Percentiles rank a stretch among this genome's conserved stretches.
Conservation (phyloP, 257 asterid genomes). For the Solanum pennellii region DNA sequence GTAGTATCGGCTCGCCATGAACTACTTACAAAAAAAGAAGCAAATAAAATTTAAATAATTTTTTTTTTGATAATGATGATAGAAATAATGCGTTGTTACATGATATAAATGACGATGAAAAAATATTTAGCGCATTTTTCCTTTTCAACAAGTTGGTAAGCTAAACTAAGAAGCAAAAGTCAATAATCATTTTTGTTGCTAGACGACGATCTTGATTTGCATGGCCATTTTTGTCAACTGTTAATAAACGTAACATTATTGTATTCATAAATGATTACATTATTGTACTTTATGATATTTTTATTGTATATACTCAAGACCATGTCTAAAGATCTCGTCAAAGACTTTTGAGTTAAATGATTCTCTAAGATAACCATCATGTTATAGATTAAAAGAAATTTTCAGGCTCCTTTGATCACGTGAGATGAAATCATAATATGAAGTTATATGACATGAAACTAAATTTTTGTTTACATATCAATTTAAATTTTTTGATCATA, state of each 20-base stretch:
- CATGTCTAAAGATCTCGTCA: not conserved
- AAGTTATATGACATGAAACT: too few species aligned
- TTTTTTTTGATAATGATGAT: too few species aligned
- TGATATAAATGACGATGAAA: not conserved
- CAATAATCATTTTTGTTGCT: not conserved
- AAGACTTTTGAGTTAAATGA: not conserved
- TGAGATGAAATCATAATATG: not conserved
- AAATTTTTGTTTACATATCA: accelerated
- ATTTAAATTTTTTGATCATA: too few species aligned
- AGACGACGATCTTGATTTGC: not conserved
- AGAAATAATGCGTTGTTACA: too few species aligned
- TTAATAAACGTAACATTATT: not conserved
- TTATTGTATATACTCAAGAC: not conserved
- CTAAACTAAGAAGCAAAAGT: not conserved
- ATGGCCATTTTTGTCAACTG: not conserved
- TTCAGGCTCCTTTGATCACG: not conserved
- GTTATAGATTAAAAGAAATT: not conserved
- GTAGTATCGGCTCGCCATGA: not conserved
- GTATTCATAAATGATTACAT: not conserved
- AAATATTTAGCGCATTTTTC: not conserved
- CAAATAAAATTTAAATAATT: too few species aligned
- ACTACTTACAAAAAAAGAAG: not conserved
- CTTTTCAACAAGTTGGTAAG: not conserved
- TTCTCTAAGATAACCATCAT: not conserved
- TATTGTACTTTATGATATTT: not conserved